These are phyloP conservation scores for Melaleuca quinquenervia DNA, from an alignment of 345 rosid species.

Conservation along the genomic window DNA sequence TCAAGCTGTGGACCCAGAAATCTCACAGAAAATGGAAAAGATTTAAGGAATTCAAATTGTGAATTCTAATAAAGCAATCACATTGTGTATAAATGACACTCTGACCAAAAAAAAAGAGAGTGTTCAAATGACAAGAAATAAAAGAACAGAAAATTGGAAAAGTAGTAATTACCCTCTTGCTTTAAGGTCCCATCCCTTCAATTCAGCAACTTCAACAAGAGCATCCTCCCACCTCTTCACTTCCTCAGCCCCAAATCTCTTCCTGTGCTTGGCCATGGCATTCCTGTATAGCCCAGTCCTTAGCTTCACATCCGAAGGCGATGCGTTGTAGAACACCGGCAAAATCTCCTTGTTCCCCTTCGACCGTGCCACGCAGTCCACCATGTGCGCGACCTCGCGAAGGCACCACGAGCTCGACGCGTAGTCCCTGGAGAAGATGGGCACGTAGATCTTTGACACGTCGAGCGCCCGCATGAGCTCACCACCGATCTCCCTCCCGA, in stretches of 20 bases:
- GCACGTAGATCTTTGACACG: not conserved
- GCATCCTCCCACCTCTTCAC: not conserved
- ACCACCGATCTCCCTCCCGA: not conserved
- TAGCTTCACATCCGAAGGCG: not conserved
- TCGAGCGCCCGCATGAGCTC: not conserved
- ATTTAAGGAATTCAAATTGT: not conserved
- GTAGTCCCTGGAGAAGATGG: slow-evolving; percentile 1
- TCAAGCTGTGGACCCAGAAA: not conserved
- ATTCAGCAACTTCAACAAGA: not conserved
- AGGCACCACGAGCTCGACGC: slow-evolving; percentile 1
- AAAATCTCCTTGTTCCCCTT: not conserved
- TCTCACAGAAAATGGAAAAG: not conserved
- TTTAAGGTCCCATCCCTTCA: not conserved
- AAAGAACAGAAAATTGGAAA: not conserved
- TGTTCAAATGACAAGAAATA: too few relatives aligned
- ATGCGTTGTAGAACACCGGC: not conserved
- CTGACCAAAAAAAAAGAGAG: too few relatives aligned
- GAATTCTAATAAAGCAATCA: not conserved
- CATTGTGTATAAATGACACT: not conserved
- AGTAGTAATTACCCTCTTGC: not conserved
- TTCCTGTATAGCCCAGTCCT: not conserved
- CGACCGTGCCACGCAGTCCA: not conserved
- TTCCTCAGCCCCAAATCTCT: not conserved
- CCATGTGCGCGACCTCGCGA: not conserved
- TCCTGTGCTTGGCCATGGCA: not conserved